Conservation (phyloP, 2,329 filamentous ascomycete species). For the Chaetomium strumarium region DNA sequence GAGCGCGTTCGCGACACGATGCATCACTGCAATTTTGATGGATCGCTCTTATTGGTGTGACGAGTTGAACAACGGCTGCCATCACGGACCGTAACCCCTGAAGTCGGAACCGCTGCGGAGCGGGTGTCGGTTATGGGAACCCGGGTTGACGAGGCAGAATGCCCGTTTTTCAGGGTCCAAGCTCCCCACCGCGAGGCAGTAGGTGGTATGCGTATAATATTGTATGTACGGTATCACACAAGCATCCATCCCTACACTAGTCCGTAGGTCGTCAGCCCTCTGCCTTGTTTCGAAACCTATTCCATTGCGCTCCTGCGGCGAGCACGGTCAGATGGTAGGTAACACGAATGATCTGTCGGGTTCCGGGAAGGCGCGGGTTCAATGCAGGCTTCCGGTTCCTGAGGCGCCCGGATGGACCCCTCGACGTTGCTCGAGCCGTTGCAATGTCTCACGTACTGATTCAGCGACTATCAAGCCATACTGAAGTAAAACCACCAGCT, state of each 20-base stretch:
- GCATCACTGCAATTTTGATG: not conserved
- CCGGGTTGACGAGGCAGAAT: too few relatives aligned
- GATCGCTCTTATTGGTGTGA: conserved; percentile 1
- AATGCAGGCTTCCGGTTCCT: not conserved
- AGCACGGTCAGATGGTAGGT: not conserved
- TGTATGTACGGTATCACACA: too few relatives aligned
- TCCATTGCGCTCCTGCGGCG: conserved; percentile 2
- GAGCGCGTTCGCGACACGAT: not conserved
- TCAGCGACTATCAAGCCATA: not conserved
- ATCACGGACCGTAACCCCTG: too few relatives aligned
- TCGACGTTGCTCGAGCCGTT: not conserved
- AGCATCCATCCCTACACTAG: too few relatives aligned
- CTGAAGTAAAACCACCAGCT: not conserved
- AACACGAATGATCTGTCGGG: conserved; percentile 2
- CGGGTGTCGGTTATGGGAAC: not conserved
- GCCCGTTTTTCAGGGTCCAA: too few relatives aligned
- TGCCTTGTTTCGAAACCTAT: conserved; percentile 5
- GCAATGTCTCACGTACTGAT: not conserved
- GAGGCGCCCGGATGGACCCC: not conserved
- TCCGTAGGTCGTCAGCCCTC: too few relatives aligned
- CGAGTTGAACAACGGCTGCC: not conserved
- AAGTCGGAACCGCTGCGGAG: not conserved
- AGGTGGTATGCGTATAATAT: too few relatives aligned
- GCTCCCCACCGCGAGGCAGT: too few relatives aligned
- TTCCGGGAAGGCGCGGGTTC: too few relatives aligned